Evolutionary conservation across 495 filamentous ascomycete genomes (phyloP).

Genomic region (Sordaria brevicollis): DNA sequence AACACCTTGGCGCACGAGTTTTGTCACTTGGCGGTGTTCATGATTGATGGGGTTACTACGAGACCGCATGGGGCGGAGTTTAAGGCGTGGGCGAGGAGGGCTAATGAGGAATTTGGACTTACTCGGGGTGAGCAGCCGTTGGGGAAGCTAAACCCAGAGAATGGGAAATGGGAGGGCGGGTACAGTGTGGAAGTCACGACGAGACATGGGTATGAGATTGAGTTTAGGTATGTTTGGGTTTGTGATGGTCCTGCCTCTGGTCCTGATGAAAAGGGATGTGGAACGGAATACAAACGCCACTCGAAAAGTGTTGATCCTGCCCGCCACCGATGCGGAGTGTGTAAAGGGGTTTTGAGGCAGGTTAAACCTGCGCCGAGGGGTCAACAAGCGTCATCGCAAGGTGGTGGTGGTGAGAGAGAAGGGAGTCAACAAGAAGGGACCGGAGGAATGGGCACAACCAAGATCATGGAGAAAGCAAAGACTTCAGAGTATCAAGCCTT

Average conservation of each 20-base stretch:
- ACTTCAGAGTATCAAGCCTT: slow-evolving; percentile 53
- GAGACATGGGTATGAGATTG: slow-evolving; percentile 77
- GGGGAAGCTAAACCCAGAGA: background rate
- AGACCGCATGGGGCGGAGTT: slow-evolving; percentile 78
- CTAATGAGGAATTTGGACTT: background rate
- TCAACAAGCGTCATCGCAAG: background rate
- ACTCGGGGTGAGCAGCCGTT: background rate
- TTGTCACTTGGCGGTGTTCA: slow-evolving; percentile 85
- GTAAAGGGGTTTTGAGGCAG: slow-evolving; percentile 59
- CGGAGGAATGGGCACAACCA: background rate
- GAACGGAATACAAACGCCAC: slow-evolving; percentile 61
- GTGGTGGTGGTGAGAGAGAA: background rate
- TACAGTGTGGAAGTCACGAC: slow-evolving; percentile 62
- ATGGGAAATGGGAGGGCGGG: background rate
- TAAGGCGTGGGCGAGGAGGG: slow-evolving; percentile 53
- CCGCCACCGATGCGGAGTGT: slow-evolving; percentile 58
- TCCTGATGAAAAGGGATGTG: slow-evolving; percentile 33
- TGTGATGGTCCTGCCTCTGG: slow-evolving; percentile 36
- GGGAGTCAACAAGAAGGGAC: no score
- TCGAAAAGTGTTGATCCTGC: slow-evolving; percentile 66
- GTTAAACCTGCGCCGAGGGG: slow-evolving; percentile 64
- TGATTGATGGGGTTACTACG: slow-evolving; percentile 56
- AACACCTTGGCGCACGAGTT: slow-evolving; percentile 92
- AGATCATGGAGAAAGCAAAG: background rate
- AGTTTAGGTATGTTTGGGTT: slow-evolving; percentile 81